Conservation (phyloP, 495 filamentous ascomycete genomes). For the Lepraria neglecta region DNA sequence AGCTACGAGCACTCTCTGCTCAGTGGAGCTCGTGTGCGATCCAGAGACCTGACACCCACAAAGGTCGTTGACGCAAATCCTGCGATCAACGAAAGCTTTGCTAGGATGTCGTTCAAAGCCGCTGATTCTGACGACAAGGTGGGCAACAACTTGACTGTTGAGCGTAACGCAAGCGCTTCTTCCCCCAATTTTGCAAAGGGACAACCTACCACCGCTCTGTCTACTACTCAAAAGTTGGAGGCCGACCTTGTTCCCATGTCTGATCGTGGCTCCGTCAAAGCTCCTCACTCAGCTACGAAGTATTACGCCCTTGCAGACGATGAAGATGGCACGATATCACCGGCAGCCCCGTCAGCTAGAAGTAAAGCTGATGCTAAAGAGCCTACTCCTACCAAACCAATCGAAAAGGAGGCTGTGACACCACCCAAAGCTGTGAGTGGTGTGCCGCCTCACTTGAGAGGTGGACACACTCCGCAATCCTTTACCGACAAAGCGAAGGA, state of each 20-base stretch:
- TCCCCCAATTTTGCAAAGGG: neutral
- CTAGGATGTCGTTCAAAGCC: slow-evolving; percentile 22
- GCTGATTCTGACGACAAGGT: slow-evolving; percentile 15
- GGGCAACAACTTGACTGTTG: neutral
- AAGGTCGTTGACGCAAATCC: neutral
- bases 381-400: too few relatives aligned
- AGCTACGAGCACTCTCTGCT: neutral
- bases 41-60: neutral
- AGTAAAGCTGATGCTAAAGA: neutral
- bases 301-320: neutral
- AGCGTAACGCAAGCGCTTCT: neutral
- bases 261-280: neutral
- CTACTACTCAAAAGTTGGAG: neutral
- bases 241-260: neutral
- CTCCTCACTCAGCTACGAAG: neutral
- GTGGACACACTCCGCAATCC: too few relatives aligned
- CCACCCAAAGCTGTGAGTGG: too few relatives aligned
- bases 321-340: neutral
- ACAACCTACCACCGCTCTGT: neutral
- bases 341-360: neutral
- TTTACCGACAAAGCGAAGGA: too few relatives aligned
- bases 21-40: neutral
- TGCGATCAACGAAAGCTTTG: slow-evolving; percentile 17
- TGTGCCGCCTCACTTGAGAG: too few relatives aligned
- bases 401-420: too few relatives aligned